Conservation (phyloP, 257 asterid species). For the Solanum virginianum region DNA sequence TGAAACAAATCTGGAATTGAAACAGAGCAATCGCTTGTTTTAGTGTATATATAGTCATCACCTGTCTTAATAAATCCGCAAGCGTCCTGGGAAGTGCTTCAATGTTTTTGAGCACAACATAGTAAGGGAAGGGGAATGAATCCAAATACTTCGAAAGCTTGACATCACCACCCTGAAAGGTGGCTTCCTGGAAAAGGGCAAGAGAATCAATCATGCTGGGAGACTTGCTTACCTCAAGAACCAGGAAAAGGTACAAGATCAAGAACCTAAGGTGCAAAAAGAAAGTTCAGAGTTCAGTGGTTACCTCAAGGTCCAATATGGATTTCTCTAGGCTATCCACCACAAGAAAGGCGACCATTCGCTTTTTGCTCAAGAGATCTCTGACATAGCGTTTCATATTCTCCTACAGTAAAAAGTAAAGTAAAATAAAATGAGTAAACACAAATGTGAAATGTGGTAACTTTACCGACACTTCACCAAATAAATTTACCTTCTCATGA, state of each 20-base stretch:
- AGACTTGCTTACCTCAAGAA: background rate
- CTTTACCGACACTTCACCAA: background rate
- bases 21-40: background rate
- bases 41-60: background rate
- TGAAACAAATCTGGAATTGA: background rate
- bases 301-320: slow-evolving; percentile 55
- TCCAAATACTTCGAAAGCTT: slow-evolving; percentile 47
- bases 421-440: background rate
- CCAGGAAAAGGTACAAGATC: background rate
- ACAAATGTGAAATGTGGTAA: background rate
- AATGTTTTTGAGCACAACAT: slow-evolving; percentile 67
- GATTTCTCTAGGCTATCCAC: slow-evolving; percentile 69
- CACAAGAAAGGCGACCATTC: slow-evolving; percentile 82
- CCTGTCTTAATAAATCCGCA: slow-evolving; percentile 90
- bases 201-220: background rate
- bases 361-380: slow-evolving; percentile 56
- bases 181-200: slow-evolving; percentile 41
- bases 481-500: slow-evolving; percentile 57
- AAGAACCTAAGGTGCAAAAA: background rate
- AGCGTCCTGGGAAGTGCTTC: slow-evolving; percentile 88
- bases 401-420: slow-evolving; percentile 23
- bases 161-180: slow-evolving; percentile 20
- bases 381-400: slow-evolving; percentile 58
- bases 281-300: background rate
- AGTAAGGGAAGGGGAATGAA: slow-evolving; percentile 85